Conservation (phyloP, 2,329 filamentous ascomycete species). For the Sclerotinia glacialis region DNA sequence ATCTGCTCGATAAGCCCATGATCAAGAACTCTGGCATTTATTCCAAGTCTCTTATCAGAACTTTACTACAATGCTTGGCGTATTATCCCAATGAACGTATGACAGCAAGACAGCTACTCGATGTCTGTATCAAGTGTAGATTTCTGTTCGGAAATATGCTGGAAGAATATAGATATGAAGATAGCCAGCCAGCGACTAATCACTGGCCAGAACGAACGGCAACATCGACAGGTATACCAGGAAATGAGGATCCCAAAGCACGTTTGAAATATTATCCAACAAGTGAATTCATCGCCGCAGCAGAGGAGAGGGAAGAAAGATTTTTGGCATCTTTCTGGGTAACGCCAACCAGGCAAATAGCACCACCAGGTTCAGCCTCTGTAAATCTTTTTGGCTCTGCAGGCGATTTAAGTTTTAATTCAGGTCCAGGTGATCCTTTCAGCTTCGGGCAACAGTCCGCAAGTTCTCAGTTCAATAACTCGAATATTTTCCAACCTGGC, state of each 20-base stretch:
- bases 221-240: not conserved
- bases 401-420: not conserved
- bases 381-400: not conserved
- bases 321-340: not conserved
- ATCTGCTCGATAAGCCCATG: not conserved
- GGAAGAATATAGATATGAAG: not conserved
- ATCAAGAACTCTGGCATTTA: not conserved
- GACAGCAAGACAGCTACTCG: not conserved
- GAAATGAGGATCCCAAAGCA: not conserved
- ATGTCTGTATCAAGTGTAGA: not conserved
- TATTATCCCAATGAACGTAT: constrained; percentile 2
- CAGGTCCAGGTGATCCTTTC: not conserved
- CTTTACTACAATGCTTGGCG: not conserved
- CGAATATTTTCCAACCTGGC: not conserved
- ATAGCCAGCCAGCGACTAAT: not conserved
- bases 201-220: not conserved
- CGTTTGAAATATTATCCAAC: not conserved
- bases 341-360: not conserved
- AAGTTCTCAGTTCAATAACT: not conserved
- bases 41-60: constrained; percentile 2
- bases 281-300: not conserved
- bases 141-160: not conserved
- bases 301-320: not conserved
- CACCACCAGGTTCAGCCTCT: not conserved
- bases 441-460: not conserved